These are phyloP conservation scores for Simplicillium sp. DNA, from an alignment of 2,329 filamentous ascomycete species.

Conservation along the genomic window DNA sequence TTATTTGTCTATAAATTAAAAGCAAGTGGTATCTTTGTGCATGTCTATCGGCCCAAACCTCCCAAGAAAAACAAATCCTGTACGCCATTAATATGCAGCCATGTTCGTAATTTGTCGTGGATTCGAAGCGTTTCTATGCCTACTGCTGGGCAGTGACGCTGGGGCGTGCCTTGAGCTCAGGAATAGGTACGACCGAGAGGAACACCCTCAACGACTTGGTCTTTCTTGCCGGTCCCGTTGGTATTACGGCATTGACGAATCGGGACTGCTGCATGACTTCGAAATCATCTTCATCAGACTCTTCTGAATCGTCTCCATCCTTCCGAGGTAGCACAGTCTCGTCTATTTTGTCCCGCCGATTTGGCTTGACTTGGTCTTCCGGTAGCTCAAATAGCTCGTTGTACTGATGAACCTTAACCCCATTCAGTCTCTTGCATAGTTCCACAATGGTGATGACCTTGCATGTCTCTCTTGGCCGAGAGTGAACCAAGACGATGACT, in stretches of 20 bases:
- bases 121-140: too few relatives aligned
- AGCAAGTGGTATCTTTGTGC: background rate
- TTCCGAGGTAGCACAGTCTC: conserved; percentile 28
- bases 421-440: conserved; percentile 47
- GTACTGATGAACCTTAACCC: conserved; percentile 44
- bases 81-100: conserved; percentile 4
- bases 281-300: conserved; percentile 24
- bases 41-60: background rate
- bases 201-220: conserved; percentile 52
- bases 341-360: conserved; percentile 27
- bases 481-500: conserved; percentile 38
- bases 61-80: too few relatives aligned
- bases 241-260: conserved; percentile 43
- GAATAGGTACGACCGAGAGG: conserved; percentile 42
- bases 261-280: conserved; percentile 51
- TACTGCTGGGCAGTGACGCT: conserved; percentile 24
- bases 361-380: conserved; percentile 15
- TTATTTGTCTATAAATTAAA: background rate
- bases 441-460: conserved; percentile 64
- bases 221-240: conserved; percentile 31
- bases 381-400: conserved; percentile 44
- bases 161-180: conserved; percentile 40
- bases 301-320: conserved; percentile 11
- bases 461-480: conserved; percentile 39
- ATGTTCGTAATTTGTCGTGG: too few relatives aligned